Base-by-base conservation (phyloP, 1,284 basidiomycete genomes). In the Schizophyllum commune region DNA sequence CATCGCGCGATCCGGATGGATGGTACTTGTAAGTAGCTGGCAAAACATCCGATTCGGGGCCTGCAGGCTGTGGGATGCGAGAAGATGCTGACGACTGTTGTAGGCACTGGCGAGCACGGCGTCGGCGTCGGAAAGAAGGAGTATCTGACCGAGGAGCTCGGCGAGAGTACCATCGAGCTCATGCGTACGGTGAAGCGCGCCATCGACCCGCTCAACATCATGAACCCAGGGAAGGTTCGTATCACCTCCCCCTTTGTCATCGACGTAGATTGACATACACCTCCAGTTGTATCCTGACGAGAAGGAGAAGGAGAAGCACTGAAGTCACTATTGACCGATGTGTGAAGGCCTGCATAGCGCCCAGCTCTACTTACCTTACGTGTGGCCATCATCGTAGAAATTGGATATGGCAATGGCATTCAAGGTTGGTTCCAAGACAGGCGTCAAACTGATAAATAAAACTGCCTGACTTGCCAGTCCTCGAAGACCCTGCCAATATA, bases 111-210 rank as follows among this genome's bases (percentile, higher is more conserved):
- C 52, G 79, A 80, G 63, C 79, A 81, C 64, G 79, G 79, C 1
- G 86, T 94, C 20, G 91, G 92, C 0, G 72, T 92, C 15, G 91
- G 90, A 20, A 93, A 93, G 77, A 87, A 83, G 66, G 83, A 84
- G 65, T 89, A 85, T 68, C 79, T 95, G 2, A 71, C 77, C 27
- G 78, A 83, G 55, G 93, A 96, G 72, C 81, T 96, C 4, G 92
- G 92, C 0, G 77, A 79, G 60, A 84, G 84, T 3, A 94, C 92
- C 0, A 86, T 94, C 15, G 82, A 84, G 57, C 74, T 94, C 19
- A 94, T 95, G 92, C 84, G 83, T 73, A 83, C 79, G 5, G 80
- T 94, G 65, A 96, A 94, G 73, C 74, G 74, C 52, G 80, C 85
- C 2, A 77, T 94, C 22, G 92, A 94, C 72, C 91, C 92, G 2